These are phyloP conservation scores for Thecaphora thlaspeos DNA, from an alignment of 1,284 basidiomycete genomes.

Conservation along the genomic window DNA sequence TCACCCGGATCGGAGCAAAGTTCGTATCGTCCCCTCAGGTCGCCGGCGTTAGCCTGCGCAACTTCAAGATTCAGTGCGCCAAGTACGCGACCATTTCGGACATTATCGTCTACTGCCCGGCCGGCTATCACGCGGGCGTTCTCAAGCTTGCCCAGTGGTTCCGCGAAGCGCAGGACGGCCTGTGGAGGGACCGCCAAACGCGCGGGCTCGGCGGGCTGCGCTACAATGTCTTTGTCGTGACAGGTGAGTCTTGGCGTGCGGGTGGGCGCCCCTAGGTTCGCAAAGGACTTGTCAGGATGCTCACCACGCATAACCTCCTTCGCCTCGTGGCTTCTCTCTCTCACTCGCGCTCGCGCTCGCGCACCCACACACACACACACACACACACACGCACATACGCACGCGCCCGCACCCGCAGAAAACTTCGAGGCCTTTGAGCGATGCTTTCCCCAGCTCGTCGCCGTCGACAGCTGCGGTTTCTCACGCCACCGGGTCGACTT, in stretches of 20 bases:
- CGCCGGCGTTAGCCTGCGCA: constrained; percentile 48
- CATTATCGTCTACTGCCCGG: constrained; percentile 73
- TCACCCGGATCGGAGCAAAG: constrained; percentile 15
- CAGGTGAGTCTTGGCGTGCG: constrained; percentile 67
- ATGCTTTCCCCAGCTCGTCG: constrained; percentile 62
- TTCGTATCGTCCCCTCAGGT: constrained; percentile 37
- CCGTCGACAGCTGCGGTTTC: constrained; percentile 61
- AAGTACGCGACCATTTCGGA: constrained; percentile 87
- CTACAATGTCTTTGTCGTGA: constrained; percentile 85
- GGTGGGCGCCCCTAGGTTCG: no score
- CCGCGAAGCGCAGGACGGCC: constrained; percentile 46
- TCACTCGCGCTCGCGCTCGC: no score
- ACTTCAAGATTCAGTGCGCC: constrained; percentile 60
- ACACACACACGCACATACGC: background rate
- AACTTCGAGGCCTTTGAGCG: constrained; percentile 63
- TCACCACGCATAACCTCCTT: no score
- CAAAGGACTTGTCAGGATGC: no score
- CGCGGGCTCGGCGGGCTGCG: constrained; percentile 64
- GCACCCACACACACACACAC: no score
- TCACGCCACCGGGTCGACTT: constrained; percentile 61
- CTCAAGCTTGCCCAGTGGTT: constrained; percentile 43
- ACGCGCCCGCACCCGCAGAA: constrained; percentile 61
- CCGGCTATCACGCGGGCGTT: constrained; percentile 42
- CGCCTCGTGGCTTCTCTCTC: no score
- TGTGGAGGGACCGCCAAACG: constrained; percentile 61